Evolutionary conservation across 2,329 filamentous ascomycete genomes (phyloP), one percentile per base, ranked within the genome.

Genomic region (Emericellopsis cladophorae): DNA sequence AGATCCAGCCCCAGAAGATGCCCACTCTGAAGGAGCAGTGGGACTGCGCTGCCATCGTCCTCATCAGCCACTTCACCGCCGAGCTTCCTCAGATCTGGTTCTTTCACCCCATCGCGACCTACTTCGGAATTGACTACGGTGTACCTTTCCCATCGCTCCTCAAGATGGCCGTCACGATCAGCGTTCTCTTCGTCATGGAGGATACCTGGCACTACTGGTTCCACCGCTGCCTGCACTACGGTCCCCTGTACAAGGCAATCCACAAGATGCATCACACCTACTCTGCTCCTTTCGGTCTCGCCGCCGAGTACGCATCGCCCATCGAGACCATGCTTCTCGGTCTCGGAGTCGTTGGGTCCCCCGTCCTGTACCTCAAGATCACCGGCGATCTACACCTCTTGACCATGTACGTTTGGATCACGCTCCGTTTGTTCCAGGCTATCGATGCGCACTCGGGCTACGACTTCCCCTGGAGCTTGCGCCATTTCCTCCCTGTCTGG

Each of bases 221-320:
- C 51, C 92, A 98, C 68, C 87, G 92, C 52, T 77, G 76, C 35
- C 79, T 98, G 66, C 92, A 98, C 72, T 93, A 87, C 70, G 89
- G 86, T 18, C 86, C 88, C 32, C 79, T 98, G 6, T 98, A 98
- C 79, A 94, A 88, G 71, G 76, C 81, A 56, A 85, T 98, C 54
- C 92, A 98, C 76, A 98, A 98, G 72, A 89, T 98, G 53, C 92
- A 98, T 69, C 92, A 98, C 71, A 90, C 92, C 56, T 98, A 98
- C 71, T 95, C 88, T 31, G 92, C 92, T 11, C 92, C 92, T 15
- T 98, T 98, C 57, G 92, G 92, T 51, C 73, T 98, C 40, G 90
- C 92, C 16, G 90, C 92, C 43, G 92, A 98, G 66, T 98, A 98
- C 63, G 92, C 92, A 7, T 95, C 90, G 35, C 92, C 92, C 1